Base-by-base conservation (phyloP, 805 yeast species). In the Kodamaea laetipori region DNA sequence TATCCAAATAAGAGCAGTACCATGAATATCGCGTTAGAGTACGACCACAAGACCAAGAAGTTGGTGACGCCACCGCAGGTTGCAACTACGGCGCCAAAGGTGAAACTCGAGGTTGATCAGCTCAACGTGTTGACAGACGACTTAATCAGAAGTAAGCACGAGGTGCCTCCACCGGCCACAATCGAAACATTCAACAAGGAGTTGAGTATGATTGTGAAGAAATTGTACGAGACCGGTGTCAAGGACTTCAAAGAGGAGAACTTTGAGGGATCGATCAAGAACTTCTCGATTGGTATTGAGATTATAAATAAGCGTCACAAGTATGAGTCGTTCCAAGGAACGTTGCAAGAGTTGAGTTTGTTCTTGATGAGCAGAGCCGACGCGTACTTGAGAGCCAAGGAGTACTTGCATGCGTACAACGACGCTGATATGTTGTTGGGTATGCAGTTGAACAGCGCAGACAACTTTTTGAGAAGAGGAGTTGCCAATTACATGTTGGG, bases 321-420 rank as follows among this genome's bases (percentile, higher is more conserved):
- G 57, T 84, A 83, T 67, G 94, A 86, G 57, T 71, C 84, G 4
- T 86, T 86, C 60, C 89, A 80, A 48, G 74, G 84, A 11, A 84
- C 86, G 19, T 60, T 85, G 39, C 86, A 81, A 58, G 94, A 86
- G 58, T 62, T 84, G 39, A 73, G 79, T 33, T 74, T 81, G 52
- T 78, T 85, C 57, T 63, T 86, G 42, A 81, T 82, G 72, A 81
- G 86, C 39, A 73, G 90, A 49, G 77, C 87, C 18, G 95, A 86
- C 56, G 81, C 90, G 0, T 72, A 78, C 51, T 66, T 84, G 56
- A 71, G 81, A 59, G 64, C 71, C 41, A 73, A 77, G 31, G 70
- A 79, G 41, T 80, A 71, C 58, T 51, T 80, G 36, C 78, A 76
- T 44, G 90, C 90, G 0, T 76, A 67, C 56, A 78, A 80, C 51